phyloP scores from a whole-genome alignment of 495 filamentous ascomycete species.

The Acidomyces sp. region DNA sequence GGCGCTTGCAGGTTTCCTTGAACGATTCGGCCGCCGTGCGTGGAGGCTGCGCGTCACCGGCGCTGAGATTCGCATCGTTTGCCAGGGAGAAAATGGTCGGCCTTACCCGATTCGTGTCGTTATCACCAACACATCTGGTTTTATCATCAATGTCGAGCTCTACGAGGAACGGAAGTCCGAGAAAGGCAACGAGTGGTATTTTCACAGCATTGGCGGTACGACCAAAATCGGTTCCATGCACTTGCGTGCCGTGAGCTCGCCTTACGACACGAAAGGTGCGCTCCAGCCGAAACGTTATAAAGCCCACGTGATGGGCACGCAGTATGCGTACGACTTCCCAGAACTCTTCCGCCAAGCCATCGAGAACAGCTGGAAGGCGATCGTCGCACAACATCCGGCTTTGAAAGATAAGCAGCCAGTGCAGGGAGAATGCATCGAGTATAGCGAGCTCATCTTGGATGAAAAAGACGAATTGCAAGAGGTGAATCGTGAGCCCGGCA shows the following conservation, averaged over 20 bases:
- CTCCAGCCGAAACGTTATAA: conserved; percentile 98
- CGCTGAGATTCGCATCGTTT: conserved; percentile 96
- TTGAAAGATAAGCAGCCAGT: conserved; percentile 70
- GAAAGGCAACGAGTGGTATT: conserved; percentile 84
- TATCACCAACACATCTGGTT: conserved; percentile 98
- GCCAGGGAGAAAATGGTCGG: conserved; percentile 74
- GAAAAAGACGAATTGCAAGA: conserved; percentile 85
- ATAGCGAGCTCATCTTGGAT: conserved; percentile 84
- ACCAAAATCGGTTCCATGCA: conserved; percentile 95
- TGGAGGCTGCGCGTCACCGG: conserved; percentile 96
- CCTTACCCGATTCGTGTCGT: conserved; percentile 91
- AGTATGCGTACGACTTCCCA: conserved; percentile 99
- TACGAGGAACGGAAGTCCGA: conserved; percentile 97
- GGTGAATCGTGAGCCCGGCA: conserved; percentile 84
- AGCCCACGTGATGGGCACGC: conserved; percentile 96
- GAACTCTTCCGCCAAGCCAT: conserved; percentile 97
- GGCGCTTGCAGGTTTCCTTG: conserved; percentile 86
- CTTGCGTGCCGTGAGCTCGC: conserved; percentile 73
- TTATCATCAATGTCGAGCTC: conserved; percentile 93
- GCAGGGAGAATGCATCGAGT: conserved; percentile 86
- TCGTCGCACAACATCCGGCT: conserved; percentile 52
- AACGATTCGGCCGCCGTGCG: conserved; percentile 85
- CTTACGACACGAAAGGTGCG: conserved; percentile 97
- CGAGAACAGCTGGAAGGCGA: conserved; percentile 83
- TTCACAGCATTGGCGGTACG: conserved; percentile 92